These are phyloP conservation scores for Termitomyces bulborhizus DNA, from an alignment of 768 basidiomycete species.

Conservation along the genomic window DNA sequence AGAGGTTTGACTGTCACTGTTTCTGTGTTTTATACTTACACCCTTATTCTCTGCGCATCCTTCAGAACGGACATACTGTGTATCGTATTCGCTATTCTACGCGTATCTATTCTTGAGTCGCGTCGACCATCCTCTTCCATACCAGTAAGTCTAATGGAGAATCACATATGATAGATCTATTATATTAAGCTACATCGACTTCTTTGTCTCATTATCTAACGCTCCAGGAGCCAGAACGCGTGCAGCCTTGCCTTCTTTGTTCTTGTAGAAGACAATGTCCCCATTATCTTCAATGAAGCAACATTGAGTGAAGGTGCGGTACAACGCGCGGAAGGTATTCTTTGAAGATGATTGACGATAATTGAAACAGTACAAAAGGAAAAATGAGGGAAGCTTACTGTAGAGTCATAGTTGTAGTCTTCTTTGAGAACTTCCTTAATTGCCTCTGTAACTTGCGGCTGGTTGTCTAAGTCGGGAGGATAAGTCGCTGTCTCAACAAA, in stretches of 20 bases:
- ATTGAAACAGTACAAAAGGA: neutral
- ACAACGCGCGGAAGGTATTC: slow-evolving; percentile 55
- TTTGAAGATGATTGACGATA: slow-evolving; percentile 12
- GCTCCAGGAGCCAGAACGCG: slow-evolving; percentile 26
- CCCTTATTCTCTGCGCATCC: no score
- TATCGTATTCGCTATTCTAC: no score
- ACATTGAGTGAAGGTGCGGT: slow-evolving; percentile 55
- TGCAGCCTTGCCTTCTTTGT: slow-evolving; percentile 36
- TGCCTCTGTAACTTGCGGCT: slow-evolving; percentile 47
- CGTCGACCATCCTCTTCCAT: no score
- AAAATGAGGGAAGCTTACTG: slow-evolving; percentile 27
- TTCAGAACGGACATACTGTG: no score
- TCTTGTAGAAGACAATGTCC: slow-evolving; percentile 57
- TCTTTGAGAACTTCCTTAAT: slow-evolving; percentile 49
- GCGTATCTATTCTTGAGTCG: no score
- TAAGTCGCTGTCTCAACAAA: neutral
- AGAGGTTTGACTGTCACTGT: no score
- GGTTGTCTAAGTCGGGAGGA: slow-evolving; percentile 37
- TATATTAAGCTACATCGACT: neutral
- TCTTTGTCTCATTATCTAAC: slow-evolving; percentile 10
- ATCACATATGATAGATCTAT: no score
- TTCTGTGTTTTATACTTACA: no score
- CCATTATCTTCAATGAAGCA: slow-evolving; percentile 61
- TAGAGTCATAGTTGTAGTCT: slow-evolving; percentile 58
- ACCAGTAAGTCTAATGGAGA: no score